phyloP scores from a whole-genome alignment of 148 eudicot species.

The Diospyros kaki region DNA sequence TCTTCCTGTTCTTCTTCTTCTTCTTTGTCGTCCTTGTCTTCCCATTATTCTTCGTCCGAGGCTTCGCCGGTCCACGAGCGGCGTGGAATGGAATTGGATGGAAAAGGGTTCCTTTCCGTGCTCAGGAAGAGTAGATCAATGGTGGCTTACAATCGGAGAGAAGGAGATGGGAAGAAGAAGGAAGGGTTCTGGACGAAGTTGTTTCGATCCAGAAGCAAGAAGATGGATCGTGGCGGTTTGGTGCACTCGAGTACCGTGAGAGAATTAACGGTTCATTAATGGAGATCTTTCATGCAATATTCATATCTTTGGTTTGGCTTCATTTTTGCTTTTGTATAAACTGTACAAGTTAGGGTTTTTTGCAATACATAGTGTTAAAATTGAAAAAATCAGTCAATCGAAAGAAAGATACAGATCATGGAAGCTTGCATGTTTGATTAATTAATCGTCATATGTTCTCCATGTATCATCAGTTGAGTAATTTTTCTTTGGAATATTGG shows the following conservation, averaged over 20 bases:
- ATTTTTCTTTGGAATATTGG: too few species aligned
- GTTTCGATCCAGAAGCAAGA: conserved; percentile 31
- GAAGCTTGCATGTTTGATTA: too few species aligned
- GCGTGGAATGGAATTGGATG: conserved; percentile 17
- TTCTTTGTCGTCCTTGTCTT: conserved; percentile 27
- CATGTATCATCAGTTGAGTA: too few species aligned
- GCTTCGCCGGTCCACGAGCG: conserved; percentile 20
- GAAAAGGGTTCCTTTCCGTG: conserved; percentile 16
- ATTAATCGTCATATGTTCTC: too few species aligned
- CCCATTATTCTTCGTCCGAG: conserved; percentile 18
- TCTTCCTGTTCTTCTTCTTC: conserved; percentile 31
- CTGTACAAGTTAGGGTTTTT: neutral
- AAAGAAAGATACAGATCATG: too few species aligned
- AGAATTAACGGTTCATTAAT: neutral
- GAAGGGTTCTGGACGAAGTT: conserved; percentile 52
- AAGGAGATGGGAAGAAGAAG: conserved; percentile 17
- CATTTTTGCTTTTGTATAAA: neutral
- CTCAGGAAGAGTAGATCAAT: conserved; percentile 37
- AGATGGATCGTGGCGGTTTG: conserved; percentile 9
- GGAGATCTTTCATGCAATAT: neutral
- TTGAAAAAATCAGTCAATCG: too few species aligned
- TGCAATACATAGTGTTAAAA: neutral
- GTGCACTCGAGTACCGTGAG: conserved; percentile 22
- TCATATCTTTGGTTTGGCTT: neutral
- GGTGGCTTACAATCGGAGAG: conserved; percentile 16